Evolutionary conservation across 2,329 filamentous ascomycete species (phyloP).

Genomic region (Fusarium floridanum): DNA sequence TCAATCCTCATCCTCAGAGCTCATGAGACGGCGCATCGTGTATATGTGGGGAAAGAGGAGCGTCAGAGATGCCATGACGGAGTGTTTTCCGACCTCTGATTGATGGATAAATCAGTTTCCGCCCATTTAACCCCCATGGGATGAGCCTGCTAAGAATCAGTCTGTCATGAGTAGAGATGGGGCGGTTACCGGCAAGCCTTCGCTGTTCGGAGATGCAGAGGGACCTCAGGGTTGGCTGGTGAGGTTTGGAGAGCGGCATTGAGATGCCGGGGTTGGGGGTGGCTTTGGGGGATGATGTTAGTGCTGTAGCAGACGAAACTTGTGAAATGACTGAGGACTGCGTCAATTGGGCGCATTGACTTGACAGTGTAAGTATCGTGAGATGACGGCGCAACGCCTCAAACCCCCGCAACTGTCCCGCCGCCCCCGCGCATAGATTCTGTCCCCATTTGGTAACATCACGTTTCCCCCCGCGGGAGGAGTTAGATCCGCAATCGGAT

Average conservation of each 20-base stretch:
- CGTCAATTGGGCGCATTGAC: neutral
- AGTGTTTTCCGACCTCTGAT: constrained; percentile 27
- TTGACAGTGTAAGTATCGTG: neutral
- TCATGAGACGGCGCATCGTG: constrained; percentile 35
- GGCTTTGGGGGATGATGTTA: constrained; percentile 28
- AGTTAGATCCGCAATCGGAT: constrained; percentile 16
- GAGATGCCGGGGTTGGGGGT: constrained; percentile 32
- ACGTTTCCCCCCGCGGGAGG: constrained; percentile 7
- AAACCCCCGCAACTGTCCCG: constrained; percentile 12
- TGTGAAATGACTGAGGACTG: neutral
- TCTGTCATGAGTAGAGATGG: constrained; percentile 36
- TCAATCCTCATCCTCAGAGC: constrained; percentile 9
- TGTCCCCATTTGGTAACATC: constrained; percentile 3
- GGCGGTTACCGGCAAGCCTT: constrained; percentile 22
- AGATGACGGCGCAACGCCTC: constrained; percentile 4
- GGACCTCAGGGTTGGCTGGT: constrained; percentile 8
- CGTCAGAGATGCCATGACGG: constrained; percentile 37
- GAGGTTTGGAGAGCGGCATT: constrained; percentile 17
- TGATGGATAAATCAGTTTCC: constrained; percentile 41
- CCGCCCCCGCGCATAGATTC: constrained; percentile 27
- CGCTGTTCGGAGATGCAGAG: constrained; percentile 13
- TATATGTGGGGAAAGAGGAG: constrained; percentile 39
- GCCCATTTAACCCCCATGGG: constrained; percentile 32
- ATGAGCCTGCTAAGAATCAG: constrained; percentile 8
- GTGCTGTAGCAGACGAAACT: constrained; percentile 1